Conservation (phyloP, 371 early-diverging fungal species). For the Apophysomyces sp. region DNA sequence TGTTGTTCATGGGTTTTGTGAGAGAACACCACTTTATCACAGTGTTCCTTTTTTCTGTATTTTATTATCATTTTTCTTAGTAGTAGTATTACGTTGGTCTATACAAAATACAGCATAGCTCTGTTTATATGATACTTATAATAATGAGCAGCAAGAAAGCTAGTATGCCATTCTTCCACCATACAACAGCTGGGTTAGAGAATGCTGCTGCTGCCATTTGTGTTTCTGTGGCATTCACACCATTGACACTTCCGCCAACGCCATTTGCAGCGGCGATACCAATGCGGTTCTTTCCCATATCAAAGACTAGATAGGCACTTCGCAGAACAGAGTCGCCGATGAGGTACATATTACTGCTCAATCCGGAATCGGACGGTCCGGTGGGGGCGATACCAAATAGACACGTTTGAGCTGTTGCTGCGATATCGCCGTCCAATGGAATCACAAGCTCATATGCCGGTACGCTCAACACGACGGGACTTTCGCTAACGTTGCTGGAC, state of each 20-base stretch:
- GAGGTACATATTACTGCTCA: slow-evolving; percentile 37
- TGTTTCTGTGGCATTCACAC: background rate
- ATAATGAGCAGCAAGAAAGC: background rate
- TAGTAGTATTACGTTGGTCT: no score
- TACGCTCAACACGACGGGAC: slow-evolving; percentile 24
- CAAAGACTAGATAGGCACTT: slow-evolving; percentile 47
- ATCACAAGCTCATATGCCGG: slow-evolving; percentile 41
- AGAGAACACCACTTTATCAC: no score
- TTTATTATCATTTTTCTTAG: no score
- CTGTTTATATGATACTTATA: background rate
- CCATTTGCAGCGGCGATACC: slow-evolving; percentile 45
- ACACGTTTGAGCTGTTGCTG: slow-evolving; percentile 28
- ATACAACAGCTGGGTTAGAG: background rate
- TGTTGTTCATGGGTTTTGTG: background rate
- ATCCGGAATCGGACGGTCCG: slow-evolving; percentile 14
- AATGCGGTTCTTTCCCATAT: slow-evolving; percentile 43
- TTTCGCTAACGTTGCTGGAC: slow-evolving; percentile 2
- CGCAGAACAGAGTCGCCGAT: slow-evolving; percentile 48
- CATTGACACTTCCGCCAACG: slow-evolving; percentile 31
- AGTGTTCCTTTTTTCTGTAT: no score
- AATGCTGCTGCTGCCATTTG: background rate
- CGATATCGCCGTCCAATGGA: slow-evolving; percentile 28
- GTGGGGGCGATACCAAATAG: slow-evolving; percentile 50
- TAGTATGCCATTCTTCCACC: background rate
- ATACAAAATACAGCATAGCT: no score